Evolutionary conservation across 805 yeast species (phyloP).

Genomic region (Zygosaccharomyces rouxii): DNA sequence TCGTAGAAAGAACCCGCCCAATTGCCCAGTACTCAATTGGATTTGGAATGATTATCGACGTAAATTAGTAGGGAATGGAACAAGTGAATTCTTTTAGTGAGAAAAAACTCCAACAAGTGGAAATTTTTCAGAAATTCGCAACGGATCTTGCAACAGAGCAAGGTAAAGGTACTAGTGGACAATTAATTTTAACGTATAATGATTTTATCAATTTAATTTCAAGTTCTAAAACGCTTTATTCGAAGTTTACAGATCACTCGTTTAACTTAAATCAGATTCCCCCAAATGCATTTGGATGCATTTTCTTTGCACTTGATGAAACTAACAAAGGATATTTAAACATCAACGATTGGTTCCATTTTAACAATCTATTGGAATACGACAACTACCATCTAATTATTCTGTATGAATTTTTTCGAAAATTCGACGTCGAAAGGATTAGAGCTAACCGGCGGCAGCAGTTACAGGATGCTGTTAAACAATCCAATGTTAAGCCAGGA

Average conservation of each 20-base stretch:
- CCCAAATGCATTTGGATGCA: conserved; percentile 59
- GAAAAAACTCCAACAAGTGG: conserved; percentile 38
- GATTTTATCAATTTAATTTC: conserved; percentile 37
- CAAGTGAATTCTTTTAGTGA: conserved; percentile 36
- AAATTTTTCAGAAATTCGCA: conserved; percentile 44
- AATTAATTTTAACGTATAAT: conserved; percentile 35
- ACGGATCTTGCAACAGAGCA: conserved; percentile 32
- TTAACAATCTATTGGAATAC: conserved; percentile 52
- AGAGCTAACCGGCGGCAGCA: conserved; percentile 8
- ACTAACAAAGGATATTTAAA: conserved; percentile 62
- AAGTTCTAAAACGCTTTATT: conserved; percentile 27
- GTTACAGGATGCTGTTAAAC: conserved; percentile 2
- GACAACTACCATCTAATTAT: conserved; percentile 47
- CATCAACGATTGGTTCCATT: conserved; percentile 67
- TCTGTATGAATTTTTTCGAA: conserved; percentile 50
- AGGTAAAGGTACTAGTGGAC: conserved; percentile 12
- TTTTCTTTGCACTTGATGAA: conserved; percentile 78
- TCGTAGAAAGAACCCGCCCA: neutral
- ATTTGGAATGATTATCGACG: conserved; percentile 1
- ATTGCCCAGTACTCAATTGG: neutral
- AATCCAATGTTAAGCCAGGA: conserved; percentile 18
- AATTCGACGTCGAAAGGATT: conserved; percentile 38
- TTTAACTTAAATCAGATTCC: conserved; percentile 50
- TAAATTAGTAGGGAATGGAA: conserved; percentile 33
- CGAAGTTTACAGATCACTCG: conserved; percentile 36